These are phyloP conservation scores for Rubus idaeus DNA, from an alignment of 306 rosid genomes.

Conservation along the genomic window DNA sequence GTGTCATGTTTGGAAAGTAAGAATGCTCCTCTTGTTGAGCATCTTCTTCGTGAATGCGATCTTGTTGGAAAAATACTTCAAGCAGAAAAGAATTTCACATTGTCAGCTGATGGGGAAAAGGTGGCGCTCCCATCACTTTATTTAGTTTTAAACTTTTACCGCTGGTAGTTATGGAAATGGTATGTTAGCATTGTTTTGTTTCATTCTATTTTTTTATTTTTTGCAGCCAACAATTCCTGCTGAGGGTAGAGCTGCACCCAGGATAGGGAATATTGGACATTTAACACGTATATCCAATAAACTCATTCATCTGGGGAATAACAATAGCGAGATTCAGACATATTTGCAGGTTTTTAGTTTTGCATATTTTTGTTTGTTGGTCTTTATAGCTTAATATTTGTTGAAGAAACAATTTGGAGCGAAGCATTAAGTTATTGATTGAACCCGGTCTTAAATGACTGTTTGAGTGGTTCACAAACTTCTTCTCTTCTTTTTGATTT, in stretches of 20 bases:
- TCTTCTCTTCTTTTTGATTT: not conserved
- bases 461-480: not conserved
- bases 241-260: conserved; percentile 68
- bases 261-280: conserved; percentile 92
- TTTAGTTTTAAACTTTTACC: not conserved
- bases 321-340: conserved; percentile 60
- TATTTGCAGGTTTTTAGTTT: conserved; percentile 62
- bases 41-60: conserved; percentile 73
- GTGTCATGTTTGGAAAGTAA: conserved; percentile 87
- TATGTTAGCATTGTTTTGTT: conserved; percentile 23
- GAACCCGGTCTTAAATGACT: not conserved
- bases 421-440: not conserved
- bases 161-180: conserved; percentile 8
- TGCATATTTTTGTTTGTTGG: not conserved
- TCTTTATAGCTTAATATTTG: not conserved
- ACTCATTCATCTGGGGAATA: conserved; percentile 71
- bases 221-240: conserved; percentile 83
- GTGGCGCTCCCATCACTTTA: conserved; percentile 29
- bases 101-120: conserved; percentile 63
- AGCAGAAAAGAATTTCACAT: conserved; percentile 63
- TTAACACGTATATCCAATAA: conserved; percentile 91
- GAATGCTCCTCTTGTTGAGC: conserved; percentile 69
- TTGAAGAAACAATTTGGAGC: not conserved
- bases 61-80: conserved; percentile 72
- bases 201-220: conserved; percentile 3